Base-by-base conservation (phyloP, 768 basidiomycete species). In the Naganishia vishniacii region DNA sequence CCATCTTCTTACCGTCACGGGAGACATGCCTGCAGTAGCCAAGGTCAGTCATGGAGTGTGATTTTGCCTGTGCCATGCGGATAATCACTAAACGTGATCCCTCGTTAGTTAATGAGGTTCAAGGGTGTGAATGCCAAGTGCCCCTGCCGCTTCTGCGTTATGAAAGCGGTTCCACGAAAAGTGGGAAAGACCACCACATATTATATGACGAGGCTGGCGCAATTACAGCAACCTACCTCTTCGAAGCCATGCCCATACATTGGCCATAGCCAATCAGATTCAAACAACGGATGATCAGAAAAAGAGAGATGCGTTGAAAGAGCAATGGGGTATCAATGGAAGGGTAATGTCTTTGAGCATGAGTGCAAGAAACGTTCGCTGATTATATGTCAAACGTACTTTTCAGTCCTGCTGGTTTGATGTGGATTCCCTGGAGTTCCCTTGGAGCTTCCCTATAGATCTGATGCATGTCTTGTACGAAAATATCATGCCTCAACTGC, bases 11-110 rank as follows among this genome's bases (percentile, higher is more conserved):
- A 49, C 48, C 12, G 48, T 49, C 9, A 49, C 48, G 8, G 48
- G 48, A 29, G 48, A 49, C 31, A 49, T 49, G 48, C 48, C 48
- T 3, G 48, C 48, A 18, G 28, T 49, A 15, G 26, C 48, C 5
- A 49, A 49, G 31, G 48, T 49, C 13, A 49, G 31, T 49, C 8
- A 15, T 31, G 25, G n/a, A n/a, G 4, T 32, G 29, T 13, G 13
- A 4, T 6, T 16, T 16, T 2, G 9, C 28, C 31, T 9, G 16
- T 9, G 11, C 13, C 26, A 3, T 16, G 31, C 12, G 9, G 12
- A 49, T 18, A n/a, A n/a, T n/a, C n/a, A n/a, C 29, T 29, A 29
- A 49, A 28, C 28, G 16, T 9, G 11, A 29, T 13, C 29, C 11
- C 15, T 32, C 16, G 3, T 11, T 9, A 49, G 48, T 16, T 49